Percentiles rank a stretch among this genome's conserved stretches.
Conservation (phyloP, 176 grass and related monocot genomes). For the Eragrostis curvula region DNA sequence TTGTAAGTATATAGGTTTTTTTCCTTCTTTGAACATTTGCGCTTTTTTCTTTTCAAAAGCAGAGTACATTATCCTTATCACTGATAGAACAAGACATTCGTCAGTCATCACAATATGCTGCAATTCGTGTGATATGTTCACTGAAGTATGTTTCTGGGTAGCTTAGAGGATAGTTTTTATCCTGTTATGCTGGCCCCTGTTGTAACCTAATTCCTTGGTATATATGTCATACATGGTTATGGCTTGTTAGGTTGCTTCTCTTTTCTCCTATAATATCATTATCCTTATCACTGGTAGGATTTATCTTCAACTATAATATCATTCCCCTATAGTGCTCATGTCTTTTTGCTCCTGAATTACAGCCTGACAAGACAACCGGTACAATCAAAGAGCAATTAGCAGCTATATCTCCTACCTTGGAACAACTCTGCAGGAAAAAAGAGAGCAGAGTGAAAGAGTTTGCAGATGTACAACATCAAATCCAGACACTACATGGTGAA, state of each 20-base stretch:
- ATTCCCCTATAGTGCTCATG: constrained; percentile 8
- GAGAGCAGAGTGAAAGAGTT: constrained; percentile 87
- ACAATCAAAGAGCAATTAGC: constrained; percentile 92
- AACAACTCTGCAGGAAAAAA: constrained; percentile 67
- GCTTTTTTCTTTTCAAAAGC: neutral
- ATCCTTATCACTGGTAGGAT: neutral
- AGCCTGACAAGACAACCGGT: constrained; percentile 88
- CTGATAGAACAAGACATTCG: neutral
- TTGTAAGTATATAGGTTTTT: constrained; percentile 46
- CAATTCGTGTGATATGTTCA: neutral
- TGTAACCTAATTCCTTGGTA: neutral
- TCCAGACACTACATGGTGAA: constrained; percentile 75
- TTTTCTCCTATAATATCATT: neutral
- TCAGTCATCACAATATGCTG: neutral
- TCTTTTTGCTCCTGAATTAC: constrained; percentile 29
- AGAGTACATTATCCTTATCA: neutral
- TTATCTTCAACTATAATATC: constrained; percentile 5
- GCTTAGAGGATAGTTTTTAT: neutral
- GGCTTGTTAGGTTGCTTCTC: neutral
- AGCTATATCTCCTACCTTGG: constrained; percentile 72
- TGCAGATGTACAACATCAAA: constrained; percentile 67
- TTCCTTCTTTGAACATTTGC: neutral
- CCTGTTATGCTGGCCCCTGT: neutral
- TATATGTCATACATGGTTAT: neutral
- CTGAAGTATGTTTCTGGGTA: neutral